Evolutionary conservation across 192 early-diverging fungal genomes (phyloP), one percentile per base, ranked within the genome.

Genomic region (Gigaspora rosea): DNA sequence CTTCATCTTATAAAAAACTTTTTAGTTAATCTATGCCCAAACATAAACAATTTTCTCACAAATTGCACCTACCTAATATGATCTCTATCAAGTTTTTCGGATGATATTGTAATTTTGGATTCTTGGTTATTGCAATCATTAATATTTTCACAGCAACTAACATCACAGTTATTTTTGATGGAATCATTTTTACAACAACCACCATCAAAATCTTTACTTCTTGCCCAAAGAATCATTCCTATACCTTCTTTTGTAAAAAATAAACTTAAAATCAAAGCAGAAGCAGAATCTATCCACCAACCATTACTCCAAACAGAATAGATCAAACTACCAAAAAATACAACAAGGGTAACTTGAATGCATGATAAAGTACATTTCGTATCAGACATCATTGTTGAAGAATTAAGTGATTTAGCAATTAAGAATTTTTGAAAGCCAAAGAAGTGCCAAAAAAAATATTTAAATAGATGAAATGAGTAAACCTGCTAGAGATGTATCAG

Each of bases 201-300:
- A n/a, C 72, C 72, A 74, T 49, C 27, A 62, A 74, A 74, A 46
- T 58, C 16, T 74, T 74, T 74, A 27, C 57, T 49, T 20, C 8
- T 74, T 27, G 72, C 54, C 57, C 58, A 50, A 13, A 74, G n/a
- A 27, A 74, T 50, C 48, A 74, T 61, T 27, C 62, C 72, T 0
- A 62, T 20, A 18, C 72, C 72, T 49, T 74, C 72, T 33, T 61
- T 74, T 10, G 46, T 58, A 59, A 74, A 74, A 6, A 74, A 61
- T 13, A 58, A 8, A 7, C 57, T 41, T 22, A 74, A 46, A 27
- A 74, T 62, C 11, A 74, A 62, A 10, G 72, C 72, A 22, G 58
- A 57, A 62, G n/a, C 10, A 33, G 72, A 46, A 74, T 74, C 72
- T 49, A 74, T 0, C 72, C 72, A 74, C 58, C 72, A 74, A 15